Evolutionary conservation across 345 rosid species (phyloP), one percentile per base, ranked within the genome.

Genomic region (Hibiscus trionum): DNA sequence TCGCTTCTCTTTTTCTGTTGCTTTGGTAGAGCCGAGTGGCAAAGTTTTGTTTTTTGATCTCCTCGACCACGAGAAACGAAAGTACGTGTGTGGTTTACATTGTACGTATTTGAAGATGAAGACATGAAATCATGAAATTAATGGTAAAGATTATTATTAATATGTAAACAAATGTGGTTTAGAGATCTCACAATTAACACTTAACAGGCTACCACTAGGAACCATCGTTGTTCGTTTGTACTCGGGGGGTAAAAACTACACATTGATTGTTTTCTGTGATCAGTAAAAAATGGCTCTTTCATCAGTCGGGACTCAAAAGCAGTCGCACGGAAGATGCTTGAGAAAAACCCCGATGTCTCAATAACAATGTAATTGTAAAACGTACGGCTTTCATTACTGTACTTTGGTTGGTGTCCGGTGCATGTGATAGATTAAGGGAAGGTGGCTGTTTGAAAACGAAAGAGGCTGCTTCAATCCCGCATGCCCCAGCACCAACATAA

Each of bases 221-320:
- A 71, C 74, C 74, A 71, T 71, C 66, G 44, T 71, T 21, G 39
- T 27, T 58, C 57, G 74, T 71, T 59, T 60, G 66, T 60, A 71
- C 42, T 44, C 74, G 27, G 57, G 24, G 24, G 6, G 10, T 27
- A 31, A 52, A 12, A 1, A 46, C 55, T 9, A 2, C 47, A 44
- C 47, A 11, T 44, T 2, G 14, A 15, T 46, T 66, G 56, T 12
- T 66, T 24, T 66, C 19, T 24, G 12, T 1, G 12, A 24, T 39
- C 68, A 49, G 44, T 17, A 67, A 68, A 50, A 50, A 21, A 52
- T 11, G 7, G 46, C 16, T 15, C 29, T 69, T 68, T 68, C 16
- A 50, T 7, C 7, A 27, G 15, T 24, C 3, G 14, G 12, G 35
- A 44, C 53, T 11, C 4, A 4, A 61, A 4, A 61, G 26, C 47